phyloP scores from a whole-genome alignment of 1,284 basidiomycete species.

The Cerioporus squamosus region DNA sequence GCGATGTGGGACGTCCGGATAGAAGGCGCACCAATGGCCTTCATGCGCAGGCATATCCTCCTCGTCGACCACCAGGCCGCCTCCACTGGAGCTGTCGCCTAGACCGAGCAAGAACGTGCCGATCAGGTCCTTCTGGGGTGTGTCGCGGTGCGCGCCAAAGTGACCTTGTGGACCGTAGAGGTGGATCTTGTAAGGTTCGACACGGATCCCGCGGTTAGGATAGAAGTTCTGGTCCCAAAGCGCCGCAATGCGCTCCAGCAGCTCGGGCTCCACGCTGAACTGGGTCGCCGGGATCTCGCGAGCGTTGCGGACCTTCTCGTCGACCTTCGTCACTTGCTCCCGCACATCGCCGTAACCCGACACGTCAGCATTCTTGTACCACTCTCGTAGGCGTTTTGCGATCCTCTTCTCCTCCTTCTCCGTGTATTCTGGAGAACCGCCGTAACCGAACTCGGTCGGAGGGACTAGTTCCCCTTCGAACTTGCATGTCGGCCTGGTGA shows the following conservation, averaged over 20 bases:
- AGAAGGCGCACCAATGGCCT: slow-evolving; percentile 39
- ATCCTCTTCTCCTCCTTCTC: background rate
- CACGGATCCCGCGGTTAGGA: slow-evolving; percentile 26
- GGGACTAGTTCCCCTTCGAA: background rate
- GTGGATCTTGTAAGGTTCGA: slow-evolving; percentile 38
- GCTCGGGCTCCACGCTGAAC: slow-evolving; percentile 27
- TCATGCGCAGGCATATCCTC: slow-evolving; percentile 8
- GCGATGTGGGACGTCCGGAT: slow-evolving; percentile 41
- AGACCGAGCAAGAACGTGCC: slow-evolving; percentile 24
- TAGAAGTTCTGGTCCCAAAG: slow-evolving; percentile 29
- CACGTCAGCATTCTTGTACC: slow-evolving; percentile 5
- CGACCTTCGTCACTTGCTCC: slow-evolving; percentile 15
- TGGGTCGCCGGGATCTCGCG: slow-evolving; percentile 33
- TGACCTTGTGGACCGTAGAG: slow-evolving; percentile 35
- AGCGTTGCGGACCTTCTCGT: slow-evolving; percentile 28
- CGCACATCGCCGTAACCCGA: slow-evolving; percentile 21
- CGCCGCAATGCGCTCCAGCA: slow-evolving; percentile 23
- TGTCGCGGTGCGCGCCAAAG: slow-evolving; percentile 35
- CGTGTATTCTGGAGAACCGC: background rate
- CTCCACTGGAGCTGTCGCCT: background rate
- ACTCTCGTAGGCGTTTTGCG: background rate
- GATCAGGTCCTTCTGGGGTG: slow-evolving; percentile 31
- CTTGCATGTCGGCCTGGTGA: slow-evolving; percentile 1
- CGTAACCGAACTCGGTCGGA: background rate
- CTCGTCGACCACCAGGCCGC: slow-evolving; percentile 17